Evolutionary conservation across 805 yeast genomes (phyloP), one percentile per base, ranked within the genome.

Genomic region (Saccharomyces mikatae): DNA sequence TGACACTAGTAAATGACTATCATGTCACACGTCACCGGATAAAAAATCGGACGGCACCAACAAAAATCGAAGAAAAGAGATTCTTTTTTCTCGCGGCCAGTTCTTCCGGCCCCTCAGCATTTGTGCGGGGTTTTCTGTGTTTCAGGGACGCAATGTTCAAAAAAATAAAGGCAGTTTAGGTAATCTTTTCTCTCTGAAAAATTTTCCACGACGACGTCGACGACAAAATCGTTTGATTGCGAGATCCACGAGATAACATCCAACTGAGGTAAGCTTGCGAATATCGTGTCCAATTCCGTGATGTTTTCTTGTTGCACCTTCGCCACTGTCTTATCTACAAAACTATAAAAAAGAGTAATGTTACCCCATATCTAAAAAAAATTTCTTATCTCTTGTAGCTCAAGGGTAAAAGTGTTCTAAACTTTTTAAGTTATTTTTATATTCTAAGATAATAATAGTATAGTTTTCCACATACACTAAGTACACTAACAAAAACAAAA

Each of bases 401-500:
- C 5, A 36, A 36, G 41, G 8, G n/a, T 36, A 6, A 17, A n/a
- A 36, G 41, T 36, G 6, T n/a, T 8, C 17, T 29, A 29, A 31
- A 13, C 5, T 6, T 17, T 6, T 36, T 2, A 8, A 6, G 1
- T 17, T 36, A 24, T 4, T 36, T 36, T 17, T 36, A 10, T 8
- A 5, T 17, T 6, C 9, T 2, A 36, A 21, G 1, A 1, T 8
- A 10, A 17, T 17, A 36, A 11, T 8, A 36, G 10, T 36, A 36
- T 36, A 36, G 8, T 36, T 36, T 17, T 36, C 24, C 17, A 36
- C 44, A 36, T 11, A 36, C 6, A 36, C 11, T 46, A 46, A n/a
- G 22, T 17, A 22, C 11, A 22, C 13, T 46, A 21, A n/a, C 22
- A 22, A 21, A 24, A 26, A 32, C 46, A 71, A 57, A 60, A 86